phyloP scores from a whole-genome alignment of 129 eudicot species.

The Helianthus tuberosus region DNA sequence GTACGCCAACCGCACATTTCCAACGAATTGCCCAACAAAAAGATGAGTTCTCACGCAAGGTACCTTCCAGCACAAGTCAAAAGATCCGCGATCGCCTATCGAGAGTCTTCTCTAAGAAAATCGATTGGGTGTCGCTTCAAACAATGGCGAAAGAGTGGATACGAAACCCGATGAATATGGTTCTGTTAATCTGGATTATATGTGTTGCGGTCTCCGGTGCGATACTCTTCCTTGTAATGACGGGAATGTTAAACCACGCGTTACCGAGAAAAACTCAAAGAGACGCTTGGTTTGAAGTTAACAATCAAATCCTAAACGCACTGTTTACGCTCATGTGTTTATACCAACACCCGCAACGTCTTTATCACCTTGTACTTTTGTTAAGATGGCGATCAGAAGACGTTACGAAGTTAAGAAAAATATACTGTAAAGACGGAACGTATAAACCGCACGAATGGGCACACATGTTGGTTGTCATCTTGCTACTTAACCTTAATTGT shows the following conservation, averaged over 20 bases:
- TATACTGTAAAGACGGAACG: conserved; percentile 87
- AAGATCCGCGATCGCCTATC: conserved; percentile 66
- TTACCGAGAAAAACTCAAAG: conserved; percentile 71
- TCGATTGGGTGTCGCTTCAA: conserved; percentile 59
- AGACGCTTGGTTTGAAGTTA: conserved; percentile 94
- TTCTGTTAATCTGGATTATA: conserved; percentile 76
- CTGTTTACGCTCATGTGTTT: conserved; percentile 90
- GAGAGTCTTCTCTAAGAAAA: conserved; percentile 56
- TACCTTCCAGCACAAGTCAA: conserved; percentile 68
- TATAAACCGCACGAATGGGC: conserved; percentile 97
- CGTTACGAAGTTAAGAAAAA: conserved; percentile 59
- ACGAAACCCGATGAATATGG: conserved; percentile 78
- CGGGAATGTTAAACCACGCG: conserved; percentile 86
- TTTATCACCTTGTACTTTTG: conserved; percentile 73
- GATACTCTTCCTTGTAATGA: conserved; percentile 86
- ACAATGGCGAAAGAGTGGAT: conserved; percentile 76
- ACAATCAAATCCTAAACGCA: conserved; percentile 90
- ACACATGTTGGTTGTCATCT: conserved; percentile 84
- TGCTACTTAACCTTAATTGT: conserved; percentile 75
- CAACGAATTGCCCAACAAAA: conserved; percentile 65
- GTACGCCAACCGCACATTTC: conserved; percentile 64
- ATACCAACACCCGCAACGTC: conserved; percentile 82
- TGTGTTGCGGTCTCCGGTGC: conserved; percentile 92
- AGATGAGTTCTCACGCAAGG: conserved; percentile 74
- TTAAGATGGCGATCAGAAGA: conserved; percentile 87